Evolutionary conservation across 306 rosid species (phyloP).

Genomic region (Hippophae rhamnoides): DNA sequence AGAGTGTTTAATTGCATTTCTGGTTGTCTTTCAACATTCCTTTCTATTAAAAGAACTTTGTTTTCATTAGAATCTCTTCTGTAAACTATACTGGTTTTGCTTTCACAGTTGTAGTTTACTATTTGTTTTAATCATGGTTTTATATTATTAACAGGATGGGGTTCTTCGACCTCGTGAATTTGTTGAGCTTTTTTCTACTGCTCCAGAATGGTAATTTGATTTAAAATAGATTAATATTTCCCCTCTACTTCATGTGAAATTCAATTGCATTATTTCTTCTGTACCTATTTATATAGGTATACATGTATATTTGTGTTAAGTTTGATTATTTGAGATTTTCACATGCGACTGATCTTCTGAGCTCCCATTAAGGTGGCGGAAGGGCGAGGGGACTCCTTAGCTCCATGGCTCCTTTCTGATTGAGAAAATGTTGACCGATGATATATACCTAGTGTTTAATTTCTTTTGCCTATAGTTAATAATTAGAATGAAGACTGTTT

Average conservation of each 20-base stretch:
- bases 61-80: not conserved
- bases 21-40: not conserved
- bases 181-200: slow-evolving; percentile 88
- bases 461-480: slow-evolving; percentile 5
- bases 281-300: no score
- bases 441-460: not conserved
- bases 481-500: slow-evolving; percentile 4
- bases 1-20: slow-evolving; percentile 8
- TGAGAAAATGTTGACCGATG: not conserved
- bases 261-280: no score
- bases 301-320: no score
- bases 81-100: not conserved
- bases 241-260: not conserved
- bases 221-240: not conserved
- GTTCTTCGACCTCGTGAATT: slow-evolving; percentile 71
- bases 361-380: no score
- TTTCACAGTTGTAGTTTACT: slow-evolving; percentile 9
- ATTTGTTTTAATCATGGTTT: slow-evolving; percentile 10
- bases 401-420: no score
- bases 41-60: not conserved
- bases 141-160: slow-evolving; percentile 53
- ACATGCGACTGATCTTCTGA: no score
- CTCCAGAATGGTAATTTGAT: slow-evolving; percentile 72
- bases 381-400: no score
- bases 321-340: no score